Conservation (phyloP, 305 asterid genomes). For the Fraxinus dipetala region DNA sequence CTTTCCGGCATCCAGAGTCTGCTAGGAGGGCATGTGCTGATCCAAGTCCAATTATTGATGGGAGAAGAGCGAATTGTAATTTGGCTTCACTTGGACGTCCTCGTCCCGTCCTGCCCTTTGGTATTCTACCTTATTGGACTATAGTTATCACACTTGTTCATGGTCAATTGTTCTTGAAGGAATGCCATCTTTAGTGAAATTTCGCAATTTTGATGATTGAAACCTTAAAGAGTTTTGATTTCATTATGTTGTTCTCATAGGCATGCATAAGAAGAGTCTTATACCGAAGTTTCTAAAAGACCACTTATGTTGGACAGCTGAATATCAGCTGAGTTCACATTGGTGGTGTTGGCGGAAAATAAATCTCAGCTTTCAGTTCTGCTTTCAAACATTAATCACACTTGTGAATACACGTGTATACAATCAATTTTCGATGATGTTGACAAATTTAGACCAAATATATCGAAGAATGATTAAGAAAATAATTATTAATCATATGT, state of each 20-base stretch:
- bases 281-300: neutral
- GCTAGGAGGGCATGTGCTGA: slow-evolving; percentile 95
- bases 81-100: slow-evolving; percentile 95
- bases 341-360: neutral
- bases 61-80: slow-evolving; percentile 96
- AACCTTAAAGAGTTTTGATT: neutral
- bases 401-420: neutral
- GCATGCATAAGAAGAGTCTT: neutral
- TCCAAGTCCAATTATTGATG: slow-evolving; percentile 92
- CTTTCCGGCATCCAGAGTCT: slow-evolving; percentile 95
- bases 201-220: neutral
- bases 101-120: slow-evolving; percentile 69
- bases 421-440: neutral
- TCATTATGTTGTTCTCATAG: neutral
- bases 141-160: neutral
- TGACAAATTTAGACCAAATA: neutral
- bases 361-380: neutral
- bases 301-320: too few species aligned
- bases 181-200: neutral
- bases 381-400: neutral
- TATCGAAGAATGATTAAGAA: neutral
- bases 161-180: neutral
- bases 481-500: neutral
- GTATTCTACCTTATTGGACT: slow-evolving; percentile 37
- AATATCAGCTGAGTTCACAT: neutral